Evolutionary conservation across 148 eudicot species (phyloP).

Genomic region (Cornus florida): DNA sequence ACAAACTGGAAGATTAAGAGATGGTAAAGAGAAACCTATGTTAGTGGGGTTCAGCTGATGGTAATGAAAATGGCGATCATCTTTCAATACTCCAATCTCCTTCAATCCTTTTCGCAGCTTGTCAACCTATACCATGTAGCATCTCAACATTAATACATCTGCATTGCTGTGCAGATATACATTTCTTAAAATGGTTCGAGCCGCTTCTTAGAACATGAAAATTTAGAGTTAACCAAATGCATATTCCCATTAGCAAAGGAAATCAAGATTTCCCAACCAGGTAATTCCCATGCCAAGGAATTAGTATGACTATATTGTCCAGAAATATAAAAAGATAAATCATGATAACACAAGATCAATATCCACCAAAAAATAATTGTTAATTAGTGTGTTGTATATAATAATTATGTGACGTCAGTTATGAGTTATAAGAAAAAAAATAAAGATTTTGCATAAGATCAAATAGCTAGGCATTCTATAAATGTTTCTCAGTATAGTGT

Average conservation of each 20-base stretch:
- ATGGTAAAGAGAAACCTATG: conserved; percentile 52
- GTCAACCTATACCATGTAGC: conserved; percentile 46
- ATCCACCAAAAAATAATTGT: too few relatives aligned
- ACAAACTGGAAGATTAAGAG: conserved; percentile 7
- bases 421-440: too few relatives aligned
- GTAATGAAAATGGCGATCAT: conserved; percentile 44
- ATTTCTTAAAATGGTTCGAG: background rate
- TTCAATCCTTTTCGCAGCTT: conserved; percentile 70
- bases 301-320: too few relatives aligned
- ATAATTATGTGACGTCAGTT: too few relatives aligned
- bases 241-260: conserved; percentile 7
- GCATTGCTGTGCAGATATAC: background rate
- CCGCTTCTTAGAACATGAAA: background rate
- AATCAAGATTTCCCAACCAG: background rate
- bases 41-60: conserved; percentile 89
- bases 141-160: conserved; percentile 3
- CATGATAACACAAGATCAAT: too few relatives aligned
- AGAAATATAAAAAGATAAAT: too few relatives aligned
- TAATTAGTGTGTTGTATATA: too few relatives aligned
- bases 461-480: too few relatives aligned
- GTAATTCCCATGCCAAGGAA: background rate
- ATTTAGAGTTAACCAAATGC: background rate
- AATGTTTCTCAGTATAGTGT: too few relatives aligned
- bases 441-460: too few relatives aligned
- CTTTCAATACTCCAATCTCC: conserved; percentile 71